phyloP scores from a whole-genome alignment of 805 yeast genomes.

The Candida silvicultrix region DNA sequence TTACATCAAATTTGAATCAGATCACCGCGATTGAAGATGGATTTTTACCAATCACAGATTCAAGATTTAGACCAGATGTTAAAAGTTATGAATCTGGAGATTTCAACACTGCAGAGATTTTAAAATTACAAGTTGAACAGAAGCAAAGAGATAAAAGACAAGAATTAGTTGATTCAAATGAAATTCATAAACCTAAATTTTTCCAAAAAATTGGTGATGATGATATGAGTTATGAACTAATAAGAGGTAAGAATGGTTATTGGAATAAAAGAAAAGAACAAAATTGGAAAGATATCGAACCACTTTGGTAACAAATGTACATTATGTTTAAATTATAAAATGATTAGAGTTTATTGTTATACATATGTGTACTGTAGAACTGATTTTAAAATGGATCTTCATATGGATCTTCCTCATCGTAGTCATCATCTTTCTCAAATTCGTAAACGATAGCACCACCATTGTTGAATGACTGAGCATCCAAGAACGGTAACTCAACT shows the following conservation, averaged over 20 bases:
- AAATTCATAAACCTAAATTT: constrained; percentile 51
- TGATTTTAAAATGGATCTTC: constrained; percentile 90
- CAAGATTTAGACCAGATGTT: constrained; percentile 86
- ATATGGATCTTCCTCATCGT: constrained; percentile 96
- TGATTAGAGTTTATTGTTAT: too few relatives aligned
- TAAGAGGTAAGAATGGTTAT: constrained; percentile 56
- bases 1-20: constrained; percentile 77
- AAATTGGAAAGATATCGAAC: constrained; percentile 52
- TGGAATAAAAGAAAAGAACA: constrained; percentile 70
- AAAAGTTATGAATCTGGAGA: constrained; percentile 63
- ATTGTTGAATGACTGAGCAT: constrained; percentile 71
- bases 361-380: too few relatives aligned
- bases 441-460: constrained; percentile 97
- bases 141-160: constrained; percentile 74
- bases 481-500: constrained; percentile 86
- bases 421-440: constrained; percentile 94
- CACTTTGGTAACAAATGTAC: constrained; percentile 43
- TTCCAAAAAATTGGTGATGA: constrained; percentile 34
- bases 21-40: constrained; percentile 65
- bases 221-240: constrained; percentile 46
- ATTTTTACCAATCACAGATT: constrained; percentile 75
- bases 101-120: constrained; percentile 61
- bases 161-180: constrained; percentile 38
- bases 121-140: constrained; percentile 69
- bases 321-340: neutral